Percentiles rank a stretch among this genome's conserved stretches.
phyloP scores from a whole-genome alignment of 2,329 filamentous ascomycete species.

The Clarireedia sp. region DNA sequence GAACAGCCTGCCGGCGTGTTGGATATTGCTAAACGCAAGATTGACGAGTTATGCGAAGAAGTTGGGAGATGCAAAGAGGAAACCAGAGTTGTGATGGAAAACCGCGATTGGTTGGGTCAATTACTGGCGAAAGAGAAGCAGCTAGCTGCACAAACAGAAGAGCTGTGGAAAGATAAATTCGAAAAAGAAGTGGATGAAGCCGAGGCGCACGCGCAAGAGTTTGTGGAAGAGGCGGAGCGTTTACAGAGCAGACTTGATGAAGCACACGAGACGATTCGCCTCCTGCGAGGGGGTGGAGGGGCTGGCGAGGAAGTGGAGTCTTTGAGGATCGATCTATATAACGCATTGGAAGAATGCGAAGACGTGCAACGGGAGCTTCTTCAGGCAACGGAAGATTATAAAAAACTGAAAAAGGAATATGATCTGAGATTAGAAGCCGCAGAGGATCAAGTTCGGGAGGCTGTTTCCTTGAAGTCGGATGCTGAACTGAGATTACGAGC shows the following conservation, averaged over 20 bases:
- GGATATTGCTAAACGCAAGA: not conserved
- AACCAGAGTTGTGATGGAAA: not conserved
- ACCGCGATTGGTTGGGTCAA: not conserved
- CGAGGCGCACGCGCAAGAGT: not conserved
- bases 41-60: not conserved
- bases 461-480: not conserved
- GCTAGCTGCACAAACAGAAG: not conserved
- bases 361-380: not conserved
- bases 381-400: not conserved
- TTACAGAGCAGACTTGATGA: constrained; percentile 4
- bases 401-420: not conserved
- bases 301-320: not conserved
- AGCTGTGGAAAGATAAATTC: not conserved
- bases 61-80: not conserved
- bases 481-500: not conserved
- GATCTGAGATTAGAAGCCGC: not conserved
- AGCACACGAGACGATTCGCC: not conserved
- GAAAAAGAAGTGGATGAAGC: not conserved
- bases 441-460: not conserved
- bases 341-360: constrained; percentile 6
- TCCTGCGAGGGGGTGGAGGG: not conserved
- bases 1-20: not conserved
- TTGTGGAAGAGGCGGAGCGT: not conserved
- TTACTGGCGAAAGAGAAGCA: not conserved
- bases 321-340: constrained; percentile 1